Evolutionary conservation across 495 filamentous ascomycete genomes (phyloP), one percentile per base, ranked within the genome.

Genomic region (Aspergillus ostianus): DNA sequence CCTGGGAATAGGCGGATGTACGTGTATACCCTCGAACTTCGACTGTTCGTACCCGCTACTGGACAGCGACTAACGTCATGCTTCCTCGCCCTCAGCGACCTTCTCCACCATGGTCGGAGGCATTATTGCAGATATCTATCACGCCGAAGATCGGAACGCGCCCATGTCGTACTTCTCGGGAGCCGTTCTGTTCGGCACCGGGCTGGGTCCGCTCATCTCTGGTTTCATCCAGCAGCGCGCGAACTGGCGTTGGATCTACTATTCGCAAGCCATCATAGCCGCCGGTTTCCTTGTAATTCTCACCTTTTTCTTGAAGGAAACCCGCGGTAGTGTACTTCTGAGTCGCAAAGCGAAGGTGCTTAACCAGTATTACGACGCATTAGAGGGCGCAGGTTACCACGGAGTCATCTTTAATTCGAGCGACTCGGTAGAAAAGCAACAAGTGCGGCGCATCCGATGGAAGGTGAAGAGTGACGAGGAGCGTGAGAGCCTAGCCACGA

Each of bases 81-180:
- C 23, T 56, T 49, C 27, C 30, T 53, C 6, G 26, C 1, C 18
- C n/a, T 17, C 61, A 70, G 68, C 85, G 2, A 93, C 92, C 0
- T 97, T 96, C 68, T 89, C 85, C 4, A 95, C 91, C 9, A 93
- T 97, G 88, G 90, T 96, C 2, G 93, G 93, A 36, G 93, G 93
- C 0, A 89, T 97, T 6, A 88, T 98, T 26, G 86, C 86, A 53
- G 93, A 98, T 64, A 87, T 97, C 57, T 97, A 92, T 71, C 86
- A 87, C 41, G 82, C 88, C 8, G 73, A 90, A 58, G 87, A 88
- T 46, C 79, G 93, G 30, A 96, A 97, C 64, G 90, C 87, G 1
- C 90, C 93, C 3, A 98, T 98, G 93, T 88, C 91, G 4, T 66
- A 94, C 4, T 97, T 95, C 69, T 85, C 87, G 1, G 89, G 86